These are phyloP conservation scores for Vigna trinervia DNA, from an alignment of 306 rosid genomes.

Conservation along the genomic window DNA sequence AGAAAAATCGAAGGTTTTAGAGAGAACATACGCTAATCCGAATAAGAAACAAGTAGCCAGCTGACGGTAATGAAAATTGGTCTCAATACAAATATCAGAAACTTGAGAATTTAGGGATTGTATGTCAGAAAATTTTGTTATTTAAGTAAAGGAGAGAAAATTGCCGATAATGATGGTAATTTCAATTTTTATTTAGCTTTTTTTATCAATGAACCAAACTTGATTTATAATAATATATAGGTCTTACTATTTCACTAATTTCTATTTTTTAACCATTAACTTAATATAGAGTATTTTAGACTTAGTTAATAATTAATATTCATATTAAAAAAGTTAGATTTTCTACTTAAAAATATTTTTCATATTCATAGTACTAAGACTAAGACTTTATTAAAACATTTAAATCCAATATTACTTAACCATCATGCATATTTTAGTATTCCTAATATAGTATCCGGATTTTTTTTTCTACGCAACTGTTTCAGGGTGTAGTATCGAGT, in stretches of 20 bases:
- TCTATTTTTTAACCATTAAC: no score
- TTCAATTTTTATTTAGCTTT: slow-evolving; percentile 8
- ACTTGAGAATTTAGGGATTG: slow-evolving; percentile 41
- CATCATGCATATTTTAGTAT: no score
- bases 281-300: no score
- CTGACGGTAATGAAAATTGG: slow-evolving; percentile 2
- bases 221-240: background rate
- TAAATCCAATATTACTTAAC: no score
- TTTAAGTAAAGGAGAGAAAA: slow-evolving; percentile 46
- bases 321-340: no score
- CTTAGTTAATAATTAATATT: no score
- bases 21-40: slow-evolving; percentile 41
- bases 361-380: no score
- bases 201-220: background rate
- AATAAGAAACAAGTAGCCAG: slow-evolving; percentile 22
- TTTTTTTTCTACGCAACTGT: no score
- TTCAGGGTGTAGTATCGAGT: no score
- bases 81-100: slow-evolving; percentile 8
- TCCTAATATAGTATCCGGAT: no score
- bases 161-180: slow-evolving; percentile 50
- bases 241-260: background rate
- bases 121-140: background rate
- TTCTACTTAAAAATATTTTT: no score
- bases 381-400: no score
- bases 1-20: background rate